These are phyloP conservation scores for Adansonia madagascariensis DNA, from an alignment of 441 rosid genomes.

Conservation along the genomic window DNA sequence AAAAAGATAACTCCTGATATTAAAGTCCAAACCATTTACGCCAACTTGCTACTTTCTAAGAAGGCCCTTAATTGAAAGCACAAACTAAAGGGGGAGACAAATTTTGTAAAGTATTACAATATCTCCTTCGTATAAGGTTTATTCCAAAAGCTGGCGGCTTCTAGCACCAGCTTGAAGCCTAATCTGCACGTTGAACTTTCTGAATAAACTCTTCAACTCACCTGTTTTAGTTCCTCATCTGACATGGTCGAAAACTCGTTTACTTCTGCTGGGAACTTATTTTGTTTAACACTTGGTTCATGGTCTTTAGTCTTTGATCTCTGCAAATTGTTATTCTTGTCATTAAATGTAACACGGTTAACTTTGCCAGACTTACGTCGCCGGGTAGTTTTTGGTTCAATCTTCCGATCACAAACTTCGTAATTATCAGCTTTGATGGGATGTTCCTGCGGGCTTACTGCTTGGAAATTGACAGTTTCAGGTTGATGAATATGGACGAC, in stretches of 20 bases:
- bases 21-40: conserved; percentile 7
- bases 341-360: conserved; percentile 31
- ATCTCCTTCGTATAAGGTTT: not conserved
- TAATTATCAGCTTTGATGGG: not conserved
- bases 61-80: not conserved
- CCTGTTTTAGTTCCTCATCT: conserved; percentile 55
- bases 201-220: conserved; percentile 67
- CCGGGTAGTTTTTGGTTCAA: not conserved
- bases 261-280: conserved; percentile 24
- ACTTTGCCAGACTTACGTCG: conserved; percentile 35
- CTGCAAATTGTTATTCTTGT: conserved; percentile 26
- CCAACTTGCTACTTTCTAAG: not conserved
- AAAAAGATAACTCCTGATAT: not conserved
- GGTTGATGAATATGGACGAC: conserved; percentile 18
- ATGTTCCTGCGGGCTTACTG: not conserved
- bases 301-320: conserved; percentile 20
- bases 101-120: not conserved
- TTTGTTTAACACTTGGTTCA: not conserved
- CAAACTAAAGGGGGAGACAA: not conserved
- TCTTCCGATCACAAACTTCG: conserved; percentile 7
- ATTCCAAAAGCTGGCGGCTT: conserved; percentile 17
- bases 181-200: conserved; percentile 46
- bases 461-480: conserved; percentile 3
- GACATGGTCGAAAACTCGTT: conserved; percentile 62
- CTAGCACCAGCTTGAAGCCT: conserved; percentile 41